Evolutionary conservation across 1,139 yeast genomes (phyloP), one percentile per base, ranked within the genome.

Genomic region (Citeromyces hawaiiensis): DNA sequence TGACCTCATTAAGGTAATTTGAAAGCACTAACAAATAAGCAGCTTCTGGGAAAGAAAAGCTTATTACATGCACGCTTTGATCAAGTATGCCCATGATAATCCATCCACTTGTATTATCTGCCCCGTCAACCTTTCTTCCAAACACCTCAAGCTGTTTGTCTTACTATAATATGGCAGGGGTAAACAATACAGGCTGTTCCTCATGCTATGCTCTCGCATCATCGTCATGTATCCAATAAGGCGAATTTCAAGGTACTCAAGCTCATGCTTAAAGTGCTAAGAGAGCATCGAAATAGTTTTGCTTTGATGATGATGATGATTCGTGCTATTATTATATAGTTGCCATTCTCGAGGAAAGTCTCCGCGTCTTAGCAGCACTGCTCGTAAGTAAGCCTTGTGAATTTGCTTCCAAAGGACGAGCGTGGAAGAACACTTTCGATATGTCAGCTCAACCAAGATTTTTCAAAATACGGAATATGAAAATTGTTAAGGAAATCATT

Each of bases 141-240:
- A 56, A 2, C 86, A 81, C 49, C 55, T 38, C 66, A 67, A 40
- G 74, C 85, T 38, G 66, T 79, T 6, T 80, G 88, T 51, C 59
- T 82, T 37, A 78, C 91, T 0, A 74, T 81, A 79, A 78, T 0
- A 78, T 87, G 47, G 91, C 91, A 4, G 93, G 93, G 0, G 58
- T 82, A 29, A 91, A 82, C 51, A 82, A 83, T 44, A 73, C 81
- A 1, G 81, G 88, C 0, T 62, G 80, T 25, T 79, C 73, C 40
- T 59, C 81, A 42, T 70, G 72, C 45, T 75, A 76, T 47, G 64
- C 79, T 11, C 51, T 67, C 81, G 1, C 72, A 68, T 29, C 80
- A 81, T 1, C 56, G 57, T 3, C 45, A 42, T 1, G 50, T 73
- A 15, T 85, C 78, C 49, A 52, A 59, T 9, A 49, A 47, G 35